These are phyloP conservation scores for Aphanomyces euteiches DNA, from an alignment of 352 stramenopile species.

Conservation along the genomic window DNA sequence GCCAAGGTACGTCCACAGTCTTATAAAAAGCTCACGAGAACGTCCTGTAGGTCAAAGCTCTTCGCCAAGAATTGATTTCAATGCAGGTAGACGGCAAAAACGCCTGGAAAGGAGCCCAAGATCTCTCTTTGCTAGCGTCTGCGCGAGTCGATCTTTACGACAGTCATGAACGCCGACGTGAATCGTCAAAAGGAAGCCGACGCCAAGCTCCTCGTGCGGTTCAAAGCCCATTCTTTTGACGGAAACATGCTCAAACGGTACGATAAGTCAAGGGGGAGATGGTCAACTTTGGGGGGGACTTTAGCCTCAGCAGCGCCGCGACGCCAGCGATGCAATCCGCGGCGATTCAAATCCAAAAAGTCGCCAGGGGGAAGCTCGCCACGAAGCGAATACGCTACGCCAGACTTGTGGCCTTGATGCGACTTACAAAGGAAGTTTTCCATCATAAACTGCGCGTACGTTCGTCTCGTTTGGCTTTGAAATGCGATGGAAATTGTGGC, in stretches of 20 bases:
- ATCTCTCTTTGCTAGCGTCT: background rate
- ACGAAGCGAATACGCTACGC: background rate
- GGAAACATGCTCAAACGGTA: background rate
- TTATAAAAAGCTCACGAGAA: background rate
- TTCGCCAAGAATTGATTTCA: conserved; percentile 19
- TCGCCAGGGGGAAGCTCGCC: conserved; percentile 3
- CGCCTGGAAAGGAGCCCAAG: no score
- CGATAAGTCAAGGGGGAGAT: background rate
- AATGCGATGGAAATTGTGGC: background rate
- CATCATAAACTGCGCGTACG: conserved; percentile 7
- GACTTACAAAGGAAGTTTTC: background rate
- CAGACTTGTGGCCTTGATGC: conserved; percentile 1
- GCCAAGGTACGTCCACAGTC: background rate
- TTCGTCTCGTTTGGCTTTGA: background rate
- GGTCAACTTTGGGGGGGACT: no score
- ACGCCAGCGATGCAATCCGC: background rate
- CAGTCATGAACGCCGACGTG: conserved; percentile 14
- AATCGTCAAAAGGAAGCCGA: background rate
- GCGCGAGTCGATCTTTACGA: conserved; percentile 29
- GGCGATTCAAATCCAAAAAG: conserved; percentile 1
- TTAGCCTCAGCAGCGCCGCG: background rate
- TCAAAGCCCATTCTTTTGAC: background rate
- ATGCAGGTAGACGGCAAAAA: conserved; percentile 8
- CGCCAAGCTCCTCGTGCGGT: background rate
- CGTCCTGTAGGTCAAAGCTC: background rate